phyloP scores from a whole-genome alignment of 2,329 filamentous ascomycete species.

The Dothistroma septosporum region DNA sequence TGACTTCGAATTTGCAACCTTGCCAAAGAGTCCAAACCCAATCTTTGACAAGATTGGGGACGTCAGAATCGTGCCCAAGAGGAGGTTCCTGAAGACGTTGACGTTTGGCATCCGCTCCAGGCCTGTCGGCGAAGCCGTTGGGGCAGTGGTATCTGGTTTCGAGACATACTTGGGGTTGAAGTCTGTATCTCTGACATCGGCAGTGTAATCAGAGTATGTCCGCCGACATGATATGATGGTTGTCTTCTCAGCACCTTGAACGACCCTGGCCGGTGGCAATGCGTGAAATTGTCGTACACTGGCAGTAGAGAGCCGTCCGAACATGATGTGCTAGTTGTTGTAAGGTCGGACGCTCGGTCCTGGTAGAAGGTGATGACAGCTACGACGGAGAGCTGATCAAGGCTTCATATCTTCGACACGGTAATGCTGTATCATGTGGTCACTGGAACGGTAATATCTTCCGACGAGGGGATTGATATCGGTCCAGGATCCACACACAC shows the following conservation, averaged over 20 bases:
- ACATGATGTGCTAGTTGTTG: conserved; percentile 1
- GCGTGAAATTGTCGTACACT: conserved; percentile 3
- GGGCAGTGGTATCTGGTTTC: conserved; percentile 7
- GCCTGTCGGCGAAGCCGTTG: conserved; percentile 13
- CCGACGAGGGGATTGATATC: conserved; percentile 4
- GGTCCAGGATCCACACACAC: conserved; percentile 4
- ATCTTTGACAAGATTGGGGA: conserved; percentile 31
- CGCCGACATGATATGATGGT: neutral
- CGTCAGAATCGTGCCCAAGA: conserved; percentile 33
- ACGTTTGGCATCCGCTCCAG: conserved; percentile 22
- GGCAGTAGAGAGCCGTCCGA: conserved; percentile 3
- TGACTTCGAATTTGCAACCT: conserved; percentile 42
- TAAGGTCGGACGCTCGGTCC: neutral
- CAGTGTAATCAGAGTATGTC: conserved; percentile 11
- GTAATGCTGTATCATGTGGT: neutral
- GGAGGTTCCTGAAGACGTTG: conserved; percentile 31
- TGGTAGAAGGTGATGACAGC: neutral
- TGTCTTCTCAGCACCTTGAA: neutral
- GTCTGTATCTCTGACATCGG: conserved; percentile 8
- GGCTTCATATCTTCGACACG: conserved; percentile 1
- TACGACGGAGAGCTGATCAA: neutral
- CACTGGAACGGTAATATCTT: neutral
- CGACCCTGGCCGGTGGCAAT: neutral
- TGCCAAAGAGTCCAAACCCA: conserved; percentile 33
- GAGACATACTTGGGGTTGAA: conserved; percentile 10